Percentiles rank a stretch among this genome's conserved stretches.
Evolutionary conservation across 441 rosid species (phyloP).

Genomic region (Euphorbia celastroides): DNA sequence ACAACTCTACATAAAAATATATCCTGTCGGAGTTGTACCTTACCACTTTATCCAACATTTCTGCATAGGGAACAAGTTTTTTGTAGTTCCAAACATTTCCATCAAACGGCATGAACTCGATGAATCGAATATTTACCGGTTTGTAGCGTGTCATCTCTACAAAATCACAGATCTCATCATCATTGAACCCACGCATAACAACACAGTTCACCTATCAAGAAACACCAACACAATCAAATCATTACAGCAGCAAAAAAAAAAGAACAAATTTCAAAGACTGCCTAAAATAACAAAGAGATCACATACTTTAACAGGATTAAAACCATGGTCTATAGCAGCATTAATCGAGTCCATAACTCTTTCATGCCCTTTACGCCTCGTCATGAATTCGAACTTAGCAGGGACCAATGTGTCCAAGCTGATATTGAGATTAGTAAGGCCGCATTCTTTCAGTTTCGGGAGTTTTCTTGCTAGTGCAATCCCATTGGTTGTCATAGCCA

Average conservation of each 20-base stretch:
- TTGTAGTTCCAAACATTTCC: constrained; percentile 93
- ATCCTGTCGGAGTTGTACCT: constrained; percentile 47
- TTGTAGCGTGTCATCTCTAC: constrained; percentile 69
- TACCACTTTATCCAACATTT: constrained; percentile 91
- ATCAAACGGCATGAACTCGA: constrained; percentile 98
- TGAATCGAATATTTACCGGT: constrained; percentile 83
- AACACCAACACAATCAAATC: no score
- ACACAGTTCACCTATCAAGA: constrained; percentile 70
- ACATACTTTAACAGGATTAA: constrained; percentile 76
- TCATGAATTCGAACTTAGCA: constrained; percentile 81
- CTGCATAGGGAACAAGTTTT: constrained; percentile 75
- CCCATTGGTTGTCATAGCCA: constrained; percentile 89
- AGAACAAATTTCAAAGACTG: no score
- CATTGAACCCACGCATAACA: constrained; percentile 88
- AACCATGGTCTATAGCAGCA: constrained; percentile 71
- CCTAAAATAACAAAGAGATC: background rate
- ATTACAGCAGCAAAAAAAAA: background rate
- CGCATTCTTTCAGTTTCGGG: constrained; percentile 70
- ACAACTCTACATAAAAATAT: constrained; percentile 15
- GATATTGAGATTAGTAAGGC: constrained; percentile 63
- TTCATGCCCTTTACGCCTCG: constrained; percentile 77
- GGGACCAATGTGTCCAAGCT: constrained; percentile 85
- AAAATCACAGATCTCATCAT: constrained; percentile 91
- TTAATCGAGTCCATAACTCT: constrained; percentile 77
- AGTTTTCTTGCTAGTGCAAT: constrained; percentile 73